Percentiles rank a stretch among this genome's conserved stretches.
phyloP scores from a whole-genome alignment of 305 asterid species.

The Fraxinus baroniana region DNA sequence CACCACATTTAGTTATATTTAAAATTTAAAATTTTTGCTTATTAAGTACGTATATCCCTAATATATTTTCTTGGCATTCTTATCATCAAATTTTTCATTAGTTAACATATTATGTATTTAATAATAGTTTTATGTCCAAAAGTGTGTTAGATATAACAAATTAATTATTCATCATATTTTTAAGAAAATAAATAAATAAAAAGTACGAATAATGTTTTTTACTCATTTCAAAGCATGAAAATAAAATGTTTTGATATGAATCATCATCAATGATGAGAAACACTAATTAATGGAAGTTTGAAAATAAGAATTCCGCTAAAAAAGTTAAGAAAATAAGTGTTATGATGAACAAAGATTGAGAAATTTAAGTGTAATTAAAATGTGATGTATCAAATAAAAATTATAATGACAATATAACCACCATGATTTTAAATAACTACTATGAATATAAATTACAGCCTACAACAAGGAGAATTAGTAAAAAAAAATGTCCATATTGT shows the following conservation, averaged over 20 bases:
- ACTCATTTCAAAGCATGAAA: not conserved
- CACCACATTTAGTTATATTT: not conserved
- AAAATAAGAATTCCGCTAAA: not conserved
- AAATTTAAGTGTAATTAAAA: not conserved
- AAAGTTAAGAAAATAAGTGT: not conserved
- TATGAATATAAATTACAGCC: not conserved
- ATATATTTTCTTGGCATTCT: not conserved
- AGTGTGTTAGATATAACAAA: not conserved
- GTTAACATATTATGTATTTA: not conserved
- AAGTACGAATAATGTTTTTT: not conserved
- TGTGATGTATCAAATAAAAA: not conserved
- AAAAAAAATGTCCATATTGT: not conserved
- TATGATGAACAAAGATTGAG: no score
- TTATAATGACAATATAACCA: not conserved
- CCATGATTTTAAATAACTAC: not conserved
- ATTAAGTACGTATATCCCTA: not conserved
- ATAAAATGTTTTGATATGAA: not conserved
- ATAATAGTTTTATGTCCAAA: not conserved
- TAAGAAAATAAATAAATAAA: not conserved
- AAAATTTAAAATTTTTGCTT: not conserved
- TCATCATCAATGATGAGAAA: not conserved
- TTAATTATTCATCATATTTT: not conserved
- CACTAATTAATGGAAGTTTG: not conserved
- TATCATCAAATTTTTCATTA: not conserved
- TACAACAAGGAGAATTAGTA: not conserved